phyloP scores from a whole-genome alignment of 768 basidiomycete genomes.

The Russula earlei region DNA sequence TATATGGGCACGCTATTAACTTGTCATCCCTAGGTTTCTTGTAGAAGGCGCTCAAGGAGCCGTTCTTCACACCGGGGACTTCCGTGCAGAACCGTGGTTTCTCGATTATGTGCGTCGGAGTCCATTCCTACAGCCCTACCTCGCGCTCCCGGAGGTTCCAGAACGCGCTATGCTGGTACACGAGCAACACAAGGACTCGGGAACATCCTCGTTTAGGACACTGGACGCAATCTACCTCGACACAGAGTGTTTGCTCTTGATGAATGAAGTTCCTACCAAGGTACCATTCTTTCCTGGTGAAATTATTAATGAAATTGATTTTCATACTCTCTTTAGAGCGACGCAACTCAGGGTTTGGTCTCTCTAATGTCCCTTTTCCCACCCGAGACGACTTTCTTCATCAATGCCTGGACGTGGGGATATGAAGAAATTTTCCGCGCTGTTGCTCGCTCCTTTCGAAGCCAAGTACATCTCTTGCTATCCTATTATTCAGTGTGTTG shows the following conservation, averaged over 20 bases:
- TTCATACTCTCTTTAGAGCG: slow-evolving; percentile 35
- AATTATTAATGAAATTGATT: not conserved
- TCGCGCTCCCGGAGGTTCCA: slow-evolving; percentile 28
- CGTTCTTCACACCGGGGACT: slow-evolving; percentile 87
- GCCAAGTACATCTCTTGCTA: slow-evolving; percentile 36
- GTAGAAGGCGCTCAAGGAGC: slow-evolving; percentile 62
- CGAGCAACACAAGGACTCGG: not conserved
- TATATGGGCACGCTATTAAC: not conserved
- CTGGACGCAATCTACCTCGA: slow-evolving; percentile 79
- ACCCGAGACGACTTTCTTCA: slow-evolving; percentile 61
- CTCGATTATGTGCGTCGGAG: slow-evolving; percentile 59
- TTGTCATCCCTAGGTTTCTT: slow-evolving; percentile 54
- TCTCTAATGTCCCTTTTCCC: slow-evolving; percentile 64
- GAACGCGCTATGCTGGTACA: not conserved
- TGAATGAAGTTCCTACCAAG: not conserved
- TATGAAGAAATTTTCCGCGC: slow-evolving; percentile 87
- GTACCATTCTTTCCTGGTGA: not conserved
- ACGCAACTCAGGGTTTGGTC: slow-evolving; percentile 57
- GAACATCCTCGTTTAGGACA: slow-evolving; percentile 24
- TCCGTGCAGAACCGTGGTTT: slow-evolving; percentile 81
- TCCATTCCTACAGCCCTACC: slow-evolving; percentile 62
- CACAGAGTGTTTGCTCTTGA: slow-evolving; percentile 56
- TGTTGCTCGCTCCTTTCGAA: slow-evolving; percentile 55
- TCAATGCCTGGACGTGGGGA: slow-evolving; percentile 95
- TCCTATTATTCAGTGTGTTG: not conserved